A percentile compares a stretch with the other conserved stretches of the same genome.
Evolutionary conservation across 106 monocot species (phyloP).

Genomic region (Chionographis japonica): DNA sequence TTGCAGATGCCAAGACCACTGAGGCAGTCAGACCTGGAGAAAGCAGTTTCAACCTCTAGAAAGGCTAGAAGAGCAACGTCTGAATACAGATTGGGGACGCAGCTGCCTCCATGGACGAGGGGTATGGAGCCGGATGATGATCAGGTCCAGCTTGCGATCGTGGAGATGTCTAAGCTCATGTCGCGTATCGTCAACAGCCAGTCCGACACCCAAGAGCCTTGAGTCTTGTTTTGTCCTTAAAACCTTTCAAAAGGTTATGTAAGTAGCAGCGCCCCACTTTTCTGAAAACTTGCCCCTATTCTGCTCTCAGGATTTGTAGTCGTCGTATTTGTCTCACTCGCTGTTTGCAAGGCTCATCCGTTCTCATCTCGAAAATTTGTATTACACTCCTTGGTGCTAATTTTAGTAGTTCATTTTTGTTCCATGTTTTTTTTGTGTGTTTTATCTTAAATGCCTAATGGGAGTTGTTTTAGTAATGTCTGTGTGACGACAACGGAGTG

Average conservation of each 20-base stretch:
- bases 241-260: not conserved
- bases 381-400: no score
- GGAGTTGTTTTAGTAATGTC: no score
- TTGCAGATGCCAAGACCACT: conserved; percentile 48
- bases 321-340: not conserved
- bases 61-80: conserved; percentile 24
- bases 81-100: conserved; percentile 13
- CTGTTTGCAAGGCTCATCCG: not conserved
- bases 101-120: conserved; percentile 21
- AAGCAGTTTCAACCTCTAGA: conserved; percentile 35
- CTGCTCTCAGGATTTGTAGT: conserved; percentile 13
- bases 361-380: no score
- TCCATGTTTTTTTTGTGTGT: no score
- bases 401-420: no score
- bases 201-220: conserved; percentile 21
- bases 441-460: no score
- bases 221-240: not conserved
- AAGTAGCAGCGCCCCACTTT: not conserved
- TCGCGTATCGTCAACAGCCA: conserved; percentile 29
- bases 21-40: conserved; percentile 42
- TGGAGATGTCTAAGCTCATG: conserved; percentile 49
- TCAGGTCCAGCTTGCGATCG: conserved; percentile 45
- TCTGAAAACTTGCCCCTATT: not conserved
- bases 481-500: no score
- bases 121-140: conserved; percentile 25